Base-by-base conservation (phyloP, 1,139 yeast species). In the Candida gigantensis region DNA sequence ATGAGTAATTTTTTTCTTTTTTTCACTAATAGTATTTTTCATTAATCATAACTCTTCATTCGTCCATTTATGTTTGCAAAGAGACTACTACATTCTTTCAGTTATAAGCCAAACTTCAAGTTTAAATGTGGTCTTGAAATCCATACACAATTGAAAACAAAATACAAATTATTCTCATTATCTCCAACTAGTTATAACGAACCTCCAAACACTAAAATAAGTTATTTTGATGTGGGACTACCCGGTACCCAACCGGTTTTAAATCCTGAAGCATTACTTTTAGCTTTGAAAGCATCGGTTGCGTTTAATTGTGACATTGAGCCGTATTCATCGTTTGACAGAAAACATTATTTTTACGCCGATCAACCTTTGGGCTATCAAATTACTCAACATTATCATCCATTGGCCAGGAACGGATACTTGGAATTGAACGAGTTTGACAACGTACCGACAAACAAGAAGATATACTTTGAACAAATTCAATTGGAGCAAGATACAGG, bases 361-460 rank as follows among this genome's bases (percentile, higher is more conserved):
- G 99, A 92, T 58, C 97, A 92, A 58, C 98, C 98, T 0, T 65
- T 86, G 36, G 99, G 99, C 0, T 92, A 89, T 58, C 99, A 92
- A 56, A 83, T 92, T 39, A 92, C 99, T 0, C 99, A 92, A 61
- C 86, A 80, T 52, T 88, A 77, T 55, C 72, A 74, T 32, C 97
- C 99, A 1, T 68, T 86, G 34, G 95, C 97, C 1, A 68, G 58
- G 25, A 68, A 75, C 33, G 98, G 98, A 0, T 46, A 43, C 14
- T 35, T 92, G 30, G 57, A 56, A 21, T 57, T 92, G 31, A 58
- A 50, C 9, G 61, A 74, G 27, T 61, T 72, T 37, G 96, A 88
- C 53, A 81, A 77, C 6, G 67, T 79, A 1, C 57, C 60, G 6
- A 52, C 52, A n/a, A n/a, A n/a, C 3, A 65, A 65, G 28, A 68